These are phyloP conservation scores for Trametopsis cervina DNA, from an alignment of 768 basidiomycete genomes.

Conservation along the genomic window DNA sequence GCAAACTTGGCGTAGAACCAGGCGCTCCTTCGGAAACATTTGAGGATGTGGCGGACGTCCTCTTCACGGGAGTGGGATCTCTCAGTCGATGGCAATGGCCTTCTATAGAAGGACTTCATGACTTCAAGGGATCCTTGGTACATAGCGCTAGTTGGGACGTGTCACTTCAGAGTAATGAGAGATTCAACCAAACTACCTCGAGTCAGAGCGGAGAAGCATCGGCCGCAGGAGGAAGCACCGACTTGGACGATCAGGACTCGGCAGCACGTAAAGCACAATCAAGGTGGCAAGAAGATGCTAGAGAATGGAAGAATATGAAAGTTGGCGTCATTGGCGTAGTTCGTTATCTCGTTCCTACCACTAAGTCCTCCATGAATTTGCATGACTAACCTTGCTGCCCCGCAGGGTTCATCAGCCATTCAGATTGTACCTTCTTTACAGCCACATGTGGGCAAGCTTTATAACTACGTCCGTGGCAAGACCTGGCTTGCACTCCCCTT, in stretches of 20 bases:
- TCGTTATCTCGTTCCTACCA: slow-evolving; percentile 16
- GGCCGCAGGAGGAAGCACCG: background rate
- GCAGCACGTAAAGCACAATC: no score
- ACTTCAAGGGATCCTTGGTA: slow-evolving; percentile 49
- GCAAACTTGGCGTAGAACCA: slow-evolving; percentile 14
- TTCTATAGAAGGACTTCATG: slow-evolving; percentile 48
- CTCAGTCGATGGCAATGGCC: slow-evolving; percentile 64
- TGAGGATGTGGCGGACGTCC: slow-evolving; percentile 48
- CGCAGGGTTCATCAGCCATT: slow-evolving; percentile 54
- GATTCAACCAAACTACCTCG: no score
- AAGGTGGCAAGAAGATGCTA: slow-evolving; percentile 38
- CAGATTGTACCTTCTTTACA: slow-evolving; percentile 56
- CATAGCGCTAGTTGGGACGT: slow-evolving; percentile 62
- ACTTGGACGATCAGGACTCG: background rate
- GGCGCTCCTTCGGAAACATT: slow-evolving; percentile 24
- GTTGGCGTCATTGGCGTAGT: slow-evolving; percentile 60
- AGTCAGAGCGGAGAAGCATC: no score
- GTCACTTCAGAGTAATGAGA: slow-evolving; percentile 12
- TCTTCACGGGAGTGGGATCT: slow-evolving; percentile 47
- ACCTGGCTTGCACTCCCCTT: slow-evolving; percentile 51
- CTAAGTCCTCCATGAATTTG: background rate
- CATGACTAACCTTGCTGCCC: background rate
- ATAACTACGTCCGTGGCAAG: slow-evolving; percentile 52
- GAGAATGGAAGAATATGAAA: slow-evolving; percentile 43
- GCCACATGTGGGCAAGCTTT: slow-evolving; percentile 39